These are phyloP conservation scores for Aegilops sharonensis DNA, from an alignment of 176 grass and related monocot genomes.

Conservation along the genomic window DNA sequence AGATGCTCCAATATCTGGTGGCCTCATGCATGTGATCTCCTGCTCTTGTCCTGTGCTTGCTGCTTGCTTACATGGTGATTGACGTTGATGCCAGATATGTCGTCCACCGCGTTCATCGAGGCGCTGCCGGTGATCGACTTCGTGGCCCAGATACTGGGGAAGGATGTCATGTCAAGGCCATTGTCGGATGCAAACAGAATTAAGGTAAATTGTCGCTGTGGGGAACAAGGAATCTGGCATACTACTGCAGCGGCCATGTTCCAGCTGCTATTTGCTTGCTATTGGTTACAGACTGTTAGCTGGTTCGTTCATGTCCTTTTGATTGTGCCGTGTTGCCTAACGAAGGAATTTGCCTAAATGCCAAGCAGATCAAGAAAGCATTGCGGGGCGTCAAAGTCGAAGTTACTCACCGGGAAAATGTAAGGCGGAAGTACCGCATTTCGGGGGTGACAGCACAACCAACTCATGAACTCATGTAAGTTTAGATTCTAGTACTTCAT, in stretches of 20 bases:
- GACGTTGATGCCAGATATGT: conserved; percentile 68
- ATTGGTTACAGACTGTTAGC: conserved; percentile 9
- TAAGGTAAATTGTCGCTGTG: conserved; percentile 51
- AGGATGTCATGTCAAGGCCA: conserved; percentile 79
- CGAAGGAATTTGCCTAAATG: conserved; percentile 7
- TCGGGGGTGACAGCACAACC: conserved; percentile 83
- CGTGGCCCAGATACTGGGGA: conserved; percentile 86
- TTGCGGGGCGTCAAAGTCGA: conserved; percentile 95
- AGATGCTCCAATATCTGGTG: conserved; percentile 29
- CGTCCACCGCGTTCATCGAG: conserved; percentile 88
- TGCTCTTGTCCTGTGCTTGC: conserved; percentile 17
- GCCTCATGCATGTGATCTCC: conserved; percentile 37
- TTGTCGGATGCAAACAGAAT: conserved; percentile 90
- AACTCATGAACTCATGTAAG: conserved; percentile 93
- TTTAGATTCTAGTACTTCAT: background rate
- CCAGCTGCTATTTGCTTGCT: conserved; percentile 31
- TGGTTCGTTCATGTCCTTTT: conserved; percentile 20
- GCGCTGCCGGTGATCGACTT: conserved; percentile 89
- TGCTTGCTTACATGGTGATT: conserved; percentile 22
- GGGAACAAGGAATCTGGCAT: conserved; percentile 34
- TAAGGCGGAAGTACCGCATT: conserved; percentile 96
- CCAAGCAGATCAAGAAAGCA: conserved; percentile 88
- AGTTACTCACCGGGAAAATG: conserved; percentile 97
- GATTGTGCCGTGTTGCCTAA: background rate
- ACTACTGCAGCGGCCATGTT: conserved; percentile 30